Percentiles rank a stretch among this genome's conserved stretches.
phyloP scores from a whole-genome alignment of 805 yeast genomes.

The Candida mattraensis region DNA sequence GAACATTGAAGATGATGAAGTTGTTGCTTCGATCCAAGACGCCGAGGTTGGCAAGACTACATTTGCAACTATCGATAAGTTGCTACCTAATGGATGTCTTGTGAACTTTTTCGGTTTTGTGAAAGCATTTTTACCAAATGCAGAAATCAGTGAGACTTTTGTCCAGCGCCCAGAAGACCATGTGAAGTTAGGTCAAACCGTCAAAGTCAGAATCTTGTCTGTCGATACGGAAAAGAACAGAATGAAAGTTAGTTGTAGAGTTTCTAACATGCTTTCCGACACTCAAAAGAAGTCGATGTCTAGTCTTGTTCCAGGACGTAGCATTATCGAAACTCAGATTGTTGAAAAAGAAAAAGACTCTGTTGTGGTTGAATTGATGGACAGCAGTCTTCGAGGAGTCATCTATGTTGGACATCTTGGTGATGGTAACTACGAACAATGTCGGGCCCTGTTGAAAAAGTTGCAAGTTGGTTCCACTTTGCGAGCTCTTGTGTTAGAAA shows the following conservation, averaged over 20 bases:
- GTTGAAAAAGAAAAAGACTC: conserved; percentile 78
- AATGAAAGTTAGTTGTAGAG: conserved; percentile 72
- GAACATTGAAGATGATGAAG: conserved; percentile 55
- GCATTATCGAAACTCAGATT: conserved; percentile 57
- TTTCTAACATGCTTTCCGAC: conserved; percentile 51
- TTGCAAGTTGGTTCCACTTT: conserved; percentile 59
- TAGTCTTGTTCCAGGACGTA: conserved; percentile 56
- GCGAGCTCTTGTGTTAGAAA: conserved; percentile 65
- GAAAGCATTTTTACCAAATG: conserved; percentile 78
- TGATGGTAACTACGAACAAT: conserved; percentile 73
- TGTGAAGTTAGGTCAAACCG: conserved; percentile 81
- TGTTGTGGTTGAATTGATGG: conserved; percentile 59
- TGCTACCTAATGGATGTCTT: conserved; percentile 76
- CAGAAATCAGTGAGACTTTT: conserved; percentile 87
- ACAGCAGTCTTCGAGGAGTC: conserved; percentile 61
- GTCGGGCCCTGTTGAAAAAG: conserved; percentile 63
- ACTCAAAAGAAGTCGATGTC: conserved; percentile 47
- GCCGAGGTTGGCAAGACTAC: conserved; percentile 50
- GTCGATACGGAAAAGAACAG: conserved; percentile 54
- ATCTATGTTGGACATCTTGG: conserved; percentile 72
- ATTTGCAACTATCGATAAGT: conserved; percentile 69
- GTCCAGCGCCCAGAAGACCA: conserved; percentile 77
- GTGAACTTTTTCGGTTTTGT: conserved; percentile 79
- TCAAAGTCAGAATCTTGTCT: conserved; percentile 62
- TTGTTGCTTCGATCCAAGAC: conserved; percentile 40